Percentiles rank a stretch among this genome's conserved stretches.
These are phyloP conservation scores for Didymella exigua DNA, from an alignment of 2,329 filamentous ascomycete species.

Conservation along the genomic window DNA sequence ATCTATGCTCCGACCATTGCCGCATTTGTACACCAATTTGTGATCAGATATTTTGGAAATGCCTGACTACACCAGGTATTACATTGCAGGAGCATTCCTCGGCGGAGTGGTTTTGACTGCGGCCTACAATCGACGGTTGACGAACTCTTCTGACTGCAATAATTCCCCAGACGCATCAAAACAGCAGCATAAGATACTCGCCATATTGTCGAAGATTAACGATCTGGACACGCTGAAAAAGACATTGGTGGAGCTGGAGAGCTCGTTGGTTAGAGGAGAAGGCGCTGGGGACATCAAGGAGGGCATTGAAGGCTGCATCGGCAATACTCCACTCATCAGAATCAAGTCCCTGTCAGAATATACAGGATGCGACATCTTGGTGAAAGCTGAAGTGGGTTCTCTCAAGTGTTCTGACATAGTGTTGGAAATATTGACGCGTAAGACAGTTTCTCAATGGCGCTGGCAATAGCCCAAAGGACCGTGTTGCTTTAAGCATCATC, in stretches of 20 bases:
- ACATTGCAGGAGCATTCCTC: conserved; percentile 74
- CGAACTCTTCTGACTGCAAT: conserved; percentile 24
- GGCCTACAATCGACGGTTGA: conserved; percentile 23
- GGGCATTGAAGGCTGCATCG: conserved; percentile 90
- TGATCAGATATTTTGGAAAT: conserved; percentile 26
- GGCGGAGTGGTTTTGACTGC: conserved; percentile 73
- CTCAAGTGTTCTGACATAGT: not conserved
- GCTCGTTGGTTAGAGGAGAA: conserved; percentile 17
- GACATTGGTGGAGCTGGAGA: conserved; percentile 27
- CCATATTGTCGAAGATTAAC: conserved; percentile 31
- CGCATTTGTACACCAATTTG: conserved; percentile 18
- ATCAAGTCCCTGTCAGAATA: conserved; percentile 85
- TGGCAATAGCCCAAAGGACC: conserved; percentile 91
- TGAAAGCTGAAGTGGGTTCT: conserved; percentile 77
- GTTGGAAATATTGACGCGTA: conserved; percentile 1
- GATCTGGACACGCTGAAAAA: conserved; percentile 35
- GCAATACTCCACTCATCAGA: conserved; percentile 86
- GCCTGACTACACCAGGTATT: conserved; percentile 56
- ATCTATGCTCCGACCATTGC: conserved; percentile 15
- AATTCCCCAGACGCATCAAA: conserved; percentile 24
- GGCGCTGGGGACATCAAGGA: conserved; percentile 60
- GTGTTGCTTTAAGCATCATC: conserved; percentile 92
- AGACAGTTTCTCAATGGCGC: conserved; percentile 84
- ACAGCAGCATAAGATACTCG: conserved; percentile 28
- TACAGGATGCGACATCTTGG: conserved; percentile 87